Evolutionary conservation across 371 early-diverging fungal genomes (phyloP).

Genomic region (Zopfochytrium polystomum): DNA sequence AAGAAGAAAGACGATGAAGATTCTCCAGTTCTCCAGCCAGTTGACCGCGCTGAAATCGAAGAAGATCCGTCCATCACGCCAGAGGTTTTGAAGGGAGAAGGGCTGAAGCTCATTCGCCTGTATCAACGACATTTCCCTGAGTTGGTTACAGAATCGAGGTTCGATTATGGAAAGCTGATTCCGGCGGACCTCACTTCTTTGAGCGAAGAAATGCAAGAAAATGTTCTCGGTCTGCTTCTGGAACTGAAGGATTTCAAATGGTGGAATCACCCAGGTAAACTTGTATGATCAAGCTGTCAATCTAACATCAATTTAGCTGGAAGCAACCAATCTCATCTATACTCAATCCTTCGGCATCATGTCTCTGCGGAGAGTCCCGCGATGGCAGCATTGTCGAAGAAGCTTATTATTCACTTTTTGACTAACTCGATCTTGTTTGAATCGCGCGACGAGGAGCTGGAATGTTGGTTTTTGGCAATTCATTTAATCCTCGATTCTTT

Average conservation of each 20-base stretch:
- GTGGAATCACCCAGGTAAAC: too few species aligned
- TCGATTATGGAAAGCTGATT: slow-evolving; percentile 73
- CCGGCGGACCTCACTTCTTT: slow-evolving; percentile 50
- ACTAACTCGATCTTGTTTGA: slow-evolving; percentile 7
- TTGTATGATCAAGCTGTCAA: too few species aligned
- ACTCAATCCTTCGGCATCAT: slow-evolving; percentile 55
- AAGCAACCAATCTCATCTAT: slow-evolving; percentile 57
- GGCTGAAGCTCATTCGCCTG: slow-evolving; percentile 60
- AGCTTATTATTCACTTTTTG: slow-evolving; percentile 18
- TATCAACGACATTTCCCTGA: slow-evolving; percentile 69
- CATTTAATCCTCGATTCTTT: too few species aligned
- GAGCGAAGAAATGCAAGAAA: slow-evolving; percentile 44
- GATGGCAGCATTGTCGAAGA: slow-evolving; percentile 5
- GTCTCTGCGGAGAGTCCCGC: background rate
- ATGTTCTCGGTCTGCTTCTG: slow-evolving; percentile 59
- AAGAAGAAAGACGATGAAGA: too few species aligned
- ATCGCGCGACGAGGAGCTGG: too few species aligned
- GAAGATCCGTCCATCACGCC: slow-evolving; percentile 42
- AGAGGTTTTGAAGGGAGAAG: slow-evolving; percentile 51
- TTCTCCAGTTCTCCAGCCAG: too few species aligned
- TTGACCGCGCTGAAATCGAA: slow-evolving; percentile 33
- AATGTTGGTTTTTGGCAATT: too few species aligned
- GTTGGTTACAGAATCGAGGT: slow-evolving; percentile 62
- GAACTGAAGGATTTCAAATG: slow-evolving; percentile 66
- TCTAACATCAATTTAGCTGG: slow-evolving; percentile 51